phyloP scores from a whole-genome alignment of 129 eudicot species.

The Escallonia herrerae region DNA sequence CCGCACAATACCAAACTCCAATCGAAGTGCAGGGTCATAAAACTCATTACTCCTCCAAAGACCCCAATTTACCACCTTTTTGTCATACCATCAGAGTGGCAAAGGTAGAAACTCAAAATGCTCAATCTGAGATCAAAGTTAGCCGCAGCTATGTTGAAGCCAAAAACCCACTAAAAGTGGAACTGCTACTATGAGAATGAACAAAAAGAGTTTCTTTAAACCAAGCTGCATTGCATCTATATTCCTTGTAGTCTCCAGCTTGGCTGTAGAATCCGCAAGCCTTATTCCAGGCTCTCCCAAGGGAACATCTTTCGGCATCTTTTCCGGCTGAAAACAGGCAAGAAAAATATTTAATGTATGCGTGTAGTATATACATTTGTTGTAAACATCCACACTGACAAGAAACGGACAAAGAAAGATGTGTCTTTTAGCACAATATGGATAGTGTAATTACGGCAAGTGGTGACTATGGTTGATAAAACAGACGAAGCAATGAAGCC shows the following conservation, averaged over 20 bases:
- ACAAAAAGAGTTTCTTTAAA: slow-evolving; percentile 7
- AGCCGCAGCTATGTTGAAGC: slow-evolving; percentile 16
- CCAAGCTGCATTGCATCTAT: slow-evolving; percentile 63
- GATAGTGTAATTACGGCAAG: too few relatives aligned
- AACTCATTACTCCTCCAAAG: too few relatives aligned
- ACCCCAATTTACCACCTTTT: not conserved
- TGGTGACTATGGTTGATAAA: too few relatives aligned
- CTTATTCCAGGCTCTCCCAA: slow-evolving; percentile 12
- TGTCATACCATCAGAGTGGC: not conserved
- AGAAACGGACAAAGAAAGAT: too few relatives aligned
- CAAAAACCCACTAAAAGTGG: slow-evolving; percentile 28
- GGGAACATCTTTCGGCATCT: not conserved
- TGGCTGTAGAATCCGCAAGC: slow-evolving; percentile 17
- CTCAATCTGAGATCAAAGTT: not conserved
- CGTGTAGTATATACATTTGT: slow-evolving; percentile 8
- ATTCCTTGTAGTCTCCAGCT: slow-evolving; percentile 34
- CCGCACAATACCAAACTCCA: too few relatives aligned
- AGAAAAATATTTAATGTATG: not conserved
- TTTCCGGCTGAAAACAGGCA: slow-evolving; percentile 28
- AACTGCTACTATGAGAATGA: slow-evolving; percentile 25
- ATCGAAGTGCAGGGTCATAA: too few relatives aligned
- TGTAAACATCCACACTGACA: not conserved
- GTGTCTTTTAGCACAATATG: too few relatives aligned
- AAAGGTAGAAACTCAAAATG: not conserved
- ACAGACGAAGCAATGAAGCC: too few relatives aligned